Evolutionary conservation across 2,329 filamentous ascomycete species (phyloP), one percentile per base, ranked within the genome.

Genomic region (Dothistroma septosporum): DNA sequence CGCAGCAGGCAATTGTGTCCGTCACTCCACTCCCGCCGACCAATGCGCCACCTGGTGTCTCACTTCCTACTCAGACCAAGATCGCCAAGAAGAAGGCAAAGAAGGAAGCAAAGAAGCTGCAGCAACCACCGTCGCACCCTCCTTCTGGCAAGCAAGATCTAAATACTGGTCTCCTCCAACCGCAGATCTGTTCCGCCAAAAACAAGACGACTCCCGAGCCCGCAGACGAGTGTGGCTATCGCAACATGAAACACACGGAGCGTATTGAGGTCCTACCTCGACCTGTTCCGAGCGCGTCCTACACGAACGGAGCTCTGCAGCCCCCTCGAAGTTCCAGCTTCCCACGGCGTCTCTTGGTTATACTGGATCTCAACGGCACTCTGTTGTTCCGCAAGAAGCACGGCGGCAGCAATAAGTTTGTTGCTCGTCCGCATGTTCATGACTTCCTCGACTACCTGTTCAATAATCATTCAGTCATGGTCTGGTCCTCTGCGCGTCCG

Each of bases 351-450:
- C 82, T 96, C 35, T 85, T 99, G 22, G 80, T 99, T 55, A 84
- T 97, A 52, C 84, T 97, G 63, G 94, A 99, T 76, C 84, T 99
- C 41, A 99, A 97, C 74, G 94, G 94, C 64, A 97, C 93, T 0
- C 82, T 99, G 0, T 83, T 97, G 37, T 82, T 84, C 76, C 88
- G 94, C 5, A 87, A 86, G 9, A 80, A 79, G 56, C 79, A 50
- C 73, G 72, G 28, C 70, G 56, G 58, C 11, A 61, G 48, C 33
- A 67, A 57, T 28, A 31, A 21, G n/a, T 71, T 71, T 60, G 62
- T 76, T 1, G 79, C 81, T 3, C 88, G 94, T 0, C 90, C 90
- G 0, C 81, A 87, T 64, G 82, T 94, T 0, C 69, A 78, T 2
- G 66, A 77, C 0, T 97, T 99, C 74, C 77, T 97, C 3, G 71